These are phyloP conservation scores for Kokia cookei DNA, from an alignment of 441 rosid genomes.

Conservation along the genomic window DNA sequence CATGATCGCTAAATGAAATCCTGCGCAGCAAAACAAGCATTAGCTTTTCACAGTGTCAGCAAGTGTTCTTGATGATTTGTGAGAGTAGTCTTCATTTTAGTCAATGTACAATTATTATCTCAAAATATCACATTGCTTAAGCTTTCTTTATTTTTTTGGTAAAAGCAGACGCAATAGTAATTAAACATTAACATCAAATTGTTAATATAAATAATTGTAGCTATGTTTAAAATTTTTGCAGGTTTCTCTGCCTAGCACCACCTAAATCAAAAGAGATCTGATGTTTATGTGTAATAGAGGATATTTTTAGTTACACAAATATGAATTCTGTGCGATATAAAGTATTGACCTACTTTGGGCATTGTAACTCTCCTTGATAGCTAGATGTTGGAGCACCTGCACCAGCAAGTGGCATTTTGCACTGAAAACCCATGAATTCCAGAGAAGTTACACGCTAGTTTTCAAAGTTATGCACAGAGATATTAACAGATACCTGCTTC, in stretches of 20 bases:
- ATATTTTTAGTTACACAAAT: neutral
- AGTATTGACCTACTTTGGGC: conserved; percentile 31
- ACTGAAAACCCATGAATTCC: neutral
- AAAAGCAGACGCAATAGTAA: neutral
- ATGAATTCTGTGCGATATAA: neutral
- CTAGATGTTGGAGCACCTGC: conserved; percentile 39
- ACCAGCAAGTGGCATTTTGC: conserved; percentile 16
- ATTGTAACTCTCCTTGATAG: conserved; percentile 28
- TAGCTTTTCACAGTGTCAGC: conserved; percentile 7
- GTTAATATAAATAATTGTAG: neutral
- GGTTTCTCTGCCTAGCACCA: neutral
- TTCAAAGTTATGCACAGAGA: conserved; percentile 4
- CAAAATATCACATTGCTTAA: neutral
- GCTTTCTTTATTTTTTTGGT: neutral
- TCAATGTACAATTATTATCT: neutral
- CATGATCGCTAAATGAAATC: conserved; percentile 18
- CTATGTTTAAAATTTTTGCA: neutral
- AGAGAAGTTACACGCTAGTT: conserved; percentile 13
- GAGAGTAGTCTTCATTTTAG: neutral
- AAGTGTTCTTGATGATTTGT: neutral
- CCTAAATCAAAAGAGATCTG: neutral
- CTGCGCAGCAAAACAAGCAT: conserved; percentile 23
- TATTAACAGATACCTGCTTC: conserved; percentile 32
- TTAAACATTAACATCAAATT: neutral
- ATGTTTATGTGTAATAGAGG: neutral